Evolutionary conservation across 108 stramenopile genomes (phyloP), one percentile per base, ranked within the genome.

Genomic region (Conticribra guillardii): DNA sequence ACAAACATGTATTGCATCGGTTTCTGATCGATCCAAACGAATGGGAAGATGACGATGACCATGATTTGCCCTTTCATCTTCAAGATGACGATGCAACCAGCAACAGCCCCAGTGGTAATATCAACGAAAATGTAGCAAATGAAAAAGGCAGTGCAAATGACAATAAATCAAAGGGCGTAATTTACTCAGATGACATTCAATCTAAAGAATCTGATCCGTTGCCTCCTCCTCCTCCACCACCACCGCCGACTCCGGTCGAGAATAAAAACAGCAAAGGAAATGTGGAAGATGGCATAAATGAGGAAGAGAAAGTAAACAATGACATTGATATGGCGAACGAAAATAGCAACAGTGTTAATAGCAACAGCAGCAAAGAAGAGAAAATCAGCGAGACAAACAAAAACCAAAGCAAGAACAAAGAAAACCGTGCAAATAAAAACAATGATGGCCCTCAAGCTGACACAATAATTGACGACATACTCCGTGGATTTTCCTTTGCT

Each of bases 401-500:
- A n/a, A n/a, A n/a, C n/a, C n/a, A n/a, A n/a, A n/a, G n/a, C n/a
- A n/a, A n/a, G n/a, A n/a, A n/a, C n/a, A n/a, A n/a, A n/a, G n/a
- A n/a, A n/a, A n/a, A n/a, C n/a, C n/a, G n/a, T n/a, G n/a, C n/a
- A n/a, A n/a, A n/a, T n/a, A n/a, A n/a, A n/a, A n/a, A n/a, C 22
- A 16, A 47, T 34, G 50, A 60, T 16, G 44, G 32, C 26, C 48
- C 29, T 17, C 33, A 45, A 37, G 58, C 56, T 22, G 77, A 79
- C 41, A 79, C 77, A 60, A 79, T 79, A 53, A 54, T 79, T 24
- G 69, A 79, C 41, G 77, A 79, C 52, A 56, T 79, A 23, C 50
- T 66, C 15, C 77, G 77, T 9, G 77, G 77, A 15, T 79, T 79
- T 46, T 64, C 69, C 44, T 79, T 79, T 32, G 77, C 77, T 16